Percentiles rank a stretch among this genome's conserved stretches.
These are phyloP conservation scores for Eragrostis curvula DNA, from an alignment of 176 grass and related monocot species.

Conservation along the genomic window DNA sequence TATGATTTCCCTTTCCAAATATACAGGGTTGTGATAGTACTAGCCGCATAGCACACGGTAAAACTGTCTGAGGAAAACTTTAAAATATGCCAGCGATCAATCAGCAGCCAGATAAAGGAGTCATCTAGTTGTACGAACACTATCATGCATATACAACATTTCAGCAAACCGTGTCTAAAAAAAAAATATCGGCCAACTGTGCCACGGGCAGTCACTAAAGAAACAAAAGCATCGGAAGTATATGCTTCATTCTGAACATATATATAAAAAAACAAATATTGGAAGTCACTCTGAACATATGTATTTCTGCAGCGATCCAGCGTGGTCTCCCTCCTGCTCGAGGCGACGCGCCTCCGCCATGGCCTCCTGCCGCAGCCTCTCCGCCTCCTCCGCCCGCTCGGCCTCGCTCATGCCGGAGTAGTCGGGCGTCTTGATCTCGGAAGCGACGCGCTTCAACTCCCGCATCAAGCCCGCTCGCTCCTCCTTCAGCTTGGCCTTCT, in stretches of 20 bases:
- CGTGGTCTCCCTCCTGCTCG: background rate
- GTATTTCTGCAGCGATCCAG: fast-evolving
- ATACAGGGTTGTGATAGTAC: background rate
- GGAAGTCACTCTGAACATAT: no score
- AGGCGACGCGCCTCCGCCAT: background rate
- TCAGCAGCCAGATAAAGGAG: background rate
- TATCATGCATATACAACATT: background rate
- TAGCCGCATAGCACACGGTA: background rate
- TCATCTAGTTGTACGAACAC: background rate
- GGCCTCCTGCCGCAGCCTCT: background rate
- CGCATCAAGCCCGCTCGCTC: no score
- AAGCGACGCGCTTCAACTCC: no score
- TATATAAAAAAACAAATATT: no score
- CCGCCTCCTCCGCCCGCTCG: background rate
- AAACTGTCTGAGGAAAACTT: background rate
- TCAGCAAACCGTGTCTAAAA: no score
- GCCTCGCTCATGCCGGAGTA: background rate
- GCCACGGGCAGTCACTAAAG: no score
- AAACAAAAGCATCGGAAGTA: no score
- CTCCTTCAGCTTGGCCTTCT: no score
- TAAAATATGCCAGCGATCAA: background rate
- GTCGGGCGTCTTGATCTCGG: background rate
- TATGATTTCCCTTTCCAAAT: background rate
- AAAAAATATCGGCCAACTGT: no score
- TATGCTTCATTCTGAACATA: no score